Base-by-base conservation (phyloP, 805 yeast species). In the Wickerhamomyces ciferrii region DNA sequence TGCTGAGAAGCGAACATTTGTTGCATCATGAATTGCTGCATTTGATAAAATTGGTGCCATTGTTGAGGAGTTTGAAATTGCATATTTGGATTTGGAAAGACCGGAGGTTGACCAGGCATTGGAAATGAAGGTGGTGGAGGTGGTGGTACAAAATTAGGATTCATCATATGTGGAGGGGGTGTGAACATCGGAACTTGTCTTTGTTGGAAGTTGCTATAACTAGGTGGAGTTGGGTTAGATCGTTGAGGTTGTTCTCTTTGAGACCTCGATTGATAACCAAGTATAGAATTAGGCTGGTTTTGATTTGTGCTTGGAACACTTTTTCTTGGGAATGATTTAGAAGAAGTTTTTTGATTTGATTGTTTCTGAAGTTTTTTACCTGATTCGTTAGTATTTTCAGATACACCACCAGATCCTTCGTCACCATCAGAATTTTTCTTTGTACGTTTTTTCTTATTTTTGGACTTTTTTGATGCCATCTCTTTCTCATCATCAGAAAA, bases 401-500 rank as follows among this genome's bases (percentile, higher is more conserved):
- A 14, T 3, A 34, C 43, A 15, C 39, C 39, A 2, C 44, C 32
- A 9, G 47, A n/a, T n/a, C n/a, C n/a, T n/a, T n/a, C n/a, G n/a
- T n/a, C n/a, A n/a, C n/a, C 48, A 20, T 42, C 56, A 18, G 52
- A 56, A 41, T 50, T 52, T 25, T 59, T 60, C 41, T 58, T 62
- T 48, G 53, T 67, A 47, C 67, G 72, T 50, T 69, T 73, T 49
- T 72, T 74, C 55, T 77, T 79, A 65, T 84, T 87, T 62, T 76
- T 82, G 20, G 72, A 65, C 44, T 75, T 78, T 60, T 85, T 91
- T 40, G 78, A 78, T 32, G 78, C 83, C 54, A 81, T 76, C 62
- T 94, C 98, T 50, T 78, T 79, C 60, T 92, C 98, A 64, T 94
- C 98, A 62, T 94, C 98, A 1, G 97, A 87, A 54, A 84, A 92